Evolutionary conservation across 2,329 filamentous ascomycete species (phyloP), one percentile per base, ranked within the genome.

Genomic region (Gnomoniopsis sp.): DNA sequence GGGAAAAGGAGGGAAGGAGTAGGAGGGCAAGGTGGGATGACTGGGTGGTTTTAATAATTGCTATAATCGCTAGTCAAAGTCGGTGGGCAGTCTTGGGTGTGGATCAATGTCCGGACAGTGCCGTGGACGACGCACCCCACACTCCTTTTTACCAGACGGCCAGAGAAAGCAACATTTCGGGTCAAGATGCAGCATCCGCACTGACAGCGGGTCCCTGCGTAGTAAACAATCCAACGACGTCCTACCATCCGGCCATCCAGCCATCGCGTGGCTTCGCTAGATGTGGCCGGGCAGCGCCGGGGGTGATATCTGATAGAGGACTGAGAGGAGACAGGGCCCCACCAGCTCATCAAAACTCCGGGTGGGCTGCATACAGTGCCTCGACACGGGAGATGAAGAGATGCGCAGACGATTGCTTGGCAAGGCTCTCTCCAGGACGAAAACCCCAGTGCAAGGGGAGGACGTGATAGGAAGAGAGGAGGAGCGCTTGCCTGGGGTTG

Each of bases 1-100:
- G 71, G 71, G 70, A 69, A 65, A 41, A 23, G 17, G 12, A 67
- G 58, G 64, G 70, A 69, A 69, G 66, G 68, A 71, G 66, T 68
- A 72, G 68, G 48, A 68, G 66, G 68, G 65, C 68, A 53, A 65
- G 62, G 68, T 67, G 71, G 68, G 65, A 65, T 65, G 70, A 22
- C 17, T 23, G 49, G 22, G 26, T 52, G 26, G 41, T 57, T 51
- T 57, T 55, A 30, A 52, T 50, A 30, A 30, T 8, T 30, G 8
- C 26, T 50, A 19, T 47, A 34, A 41, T 41, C 14, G 14, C 38
- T 41, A 30, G 26, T 26, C n/a, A 19, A 49, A 44, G 46, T 26
- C 33, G 21, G 47, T 41, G 34, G 54, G 38, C 38, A 47, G 41
- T 34, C 22, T 34, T 47, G 43, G 44, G 7, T 49, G 44, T 55